Evolutionary conservation across 2,329 filamentous ascomycete species (phyloP).

Genomic region (Aspergillus neoniger): DNA sequence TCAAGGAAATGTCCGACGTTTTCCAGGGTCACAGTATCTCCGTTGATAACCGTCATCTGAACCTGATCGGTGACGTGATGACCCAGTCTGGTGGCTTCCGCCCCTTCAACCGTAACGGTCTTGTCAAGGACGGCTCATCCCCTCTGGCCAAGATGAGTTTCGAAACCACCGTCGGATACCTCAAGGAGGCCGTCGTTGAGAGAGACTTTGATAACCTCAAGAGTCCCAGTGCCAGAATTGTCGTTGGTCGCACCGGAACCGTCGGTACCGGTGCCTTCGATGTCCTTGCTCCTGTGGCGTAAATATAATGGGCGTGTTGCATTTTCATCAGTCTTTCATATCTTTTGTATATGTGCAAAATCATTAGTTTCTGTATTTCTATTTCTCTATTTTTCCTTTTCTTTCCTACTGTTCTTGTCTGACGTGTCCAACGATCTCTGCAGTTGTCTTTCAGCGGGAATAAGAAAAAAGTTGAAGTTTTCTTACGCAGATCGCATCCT

Average conservation of each 20-base stretch:
- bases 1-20: constrained; percentile 79
- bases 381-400: not conserved
- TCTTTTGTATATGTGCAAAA: not conserved
- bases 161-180: constrained; percentile 91
- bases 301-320: constrained; percentile 21
- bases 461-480: constrained; percentile 34
- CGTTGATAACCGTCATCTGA: constrained; percentile 89
- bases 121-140: constrained; percentile 75
- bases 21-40: constrained; percentile 89
- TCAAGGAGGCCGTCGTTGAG: constrained; percentile 88
- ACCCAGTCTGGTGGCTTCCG: constrained; percentile 88
- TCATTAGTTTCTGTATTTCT: constrained; percentile 2
- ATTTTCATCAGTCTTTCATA: constrained; percentile 11
- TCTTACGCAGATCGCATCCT: constrained; percentile 35
- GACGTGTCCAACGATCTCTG: constrained; percentile 40
- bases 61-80: constrained; percentile 96
- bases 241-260: constrained; percentile 78
- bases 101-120: constrained; percentile 87
- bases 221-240: constrained; percentile 83
- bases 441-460: constrained; percentile 41
- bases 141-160: constrained; percentile 99
- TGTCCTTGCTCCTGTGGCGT: constrained; percentile 63
- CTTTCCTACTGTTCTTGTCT: constrained; percentile 19
- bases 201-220: constrained; percentile 86
- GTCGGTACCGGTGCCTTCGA: constrained; percentile 93